Evolutionary conservation across 208 protist species (phyloP).

Genomic region (Lotmaria passim): DNA sequence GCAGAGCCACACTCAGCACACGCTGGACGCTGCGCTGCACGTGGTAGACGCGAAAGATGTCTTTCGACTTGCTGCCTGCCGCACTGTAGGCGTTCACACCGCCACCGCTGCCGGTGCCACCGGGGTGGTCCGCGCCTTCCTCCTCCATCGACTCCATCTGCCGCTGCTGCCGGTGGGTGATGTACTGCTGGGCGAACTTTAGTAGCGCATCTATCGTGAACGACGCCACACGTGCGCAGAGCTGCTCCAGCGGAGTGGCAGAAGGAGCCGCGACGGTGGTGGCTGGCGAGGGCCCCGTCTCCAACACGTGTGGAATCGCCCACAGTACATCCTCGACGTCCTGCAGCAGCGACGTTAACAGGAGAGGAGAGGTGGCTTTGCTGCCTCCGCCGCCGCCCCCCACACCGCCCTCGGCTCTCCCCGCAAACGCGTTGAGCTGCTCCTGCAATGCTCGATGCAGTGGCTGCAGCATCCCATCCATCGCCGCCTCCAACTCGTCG

Average conservation of each 20-base stretch:
- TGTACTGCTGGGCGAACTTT: conserved; percentile 52
- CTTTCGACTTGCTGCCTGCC: conserved; percentile 11
- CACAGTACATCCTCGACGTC: conserved; percentile 45
- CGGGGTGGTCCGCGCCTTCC: not conserved
- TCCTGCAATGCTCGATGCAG: conserved; percentile 41
- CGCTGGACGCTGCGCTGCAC: conserved; percentile 64
- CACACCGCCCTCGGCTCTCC: not conserved
- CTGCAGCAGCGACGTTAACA: conserved; percentile 30
- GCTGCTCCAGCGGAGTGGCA: conserved; percentile 1
- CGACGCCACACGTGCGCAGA: conserved; percentile 18
- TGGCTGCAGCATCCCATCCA: conserved; percentile 48
- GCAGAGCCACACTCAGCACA: conserved; percentile 54
- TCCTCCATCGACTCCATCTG: conserved; percentile 43
- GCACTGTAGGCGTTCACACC: not conserved
- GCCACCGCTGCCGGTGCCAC: conserved; percentile 8
- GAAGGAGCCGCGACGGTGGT: too few relatives aligned
- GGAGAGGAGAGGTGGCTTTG: conserved; percentile 7
- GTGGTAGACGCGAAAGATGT: conserved; percentile 50
- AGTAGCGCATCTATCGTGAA: conserved; percentile 39
- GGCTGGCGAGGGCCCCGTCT: not conserved
- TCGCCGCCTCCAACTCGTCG: conserved; percentile 27
- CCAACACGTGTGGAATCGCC: conserved; percentile 19
- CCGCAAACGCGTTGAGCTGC: conserved; percentile 19
- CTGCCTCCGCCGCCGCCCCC: not conserved
- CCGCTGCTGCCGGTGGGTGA: conserved; percentile 56